Evolutionary conservation across 1,284 basidiomycete genomes (phyloP).

Genomic region (Sporisorium graminicola): DNA sequence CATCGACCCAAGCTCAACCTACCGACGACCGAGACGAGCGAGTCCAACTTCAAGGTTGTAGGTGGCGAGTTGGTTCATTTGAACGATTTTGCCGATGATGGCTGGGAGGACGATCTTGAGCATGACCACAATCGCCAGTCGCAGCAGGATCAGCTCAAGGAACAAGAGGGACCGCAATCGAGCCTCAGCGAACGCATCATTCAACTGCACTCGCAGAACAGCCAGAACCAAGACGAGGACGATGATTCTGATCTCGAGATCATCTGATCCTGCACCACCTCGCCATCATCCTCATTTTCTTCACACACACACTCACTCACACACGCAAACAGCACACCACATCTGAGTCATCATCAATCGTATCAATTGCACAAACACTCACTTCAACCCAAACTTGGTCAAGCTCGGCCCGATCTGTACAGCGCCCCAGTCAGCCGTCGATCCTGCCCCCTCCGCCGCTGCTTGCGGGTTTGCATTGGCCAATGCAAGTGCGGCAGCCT

Average conservation of each 20-base stretch:
- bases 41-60: slow-evolving; percentile 22
- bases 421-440: slow-evolving; percentile 57
- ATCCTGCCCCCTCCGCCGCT: slow-evolving; percentile 36
- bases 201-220: slow-evolving; percentile 7
- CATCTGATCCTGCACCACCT: slow-evolving; percentile 12
- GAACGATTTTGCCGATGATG: slow-evolving; percentile 28
- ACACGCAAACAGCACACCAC: neutral
- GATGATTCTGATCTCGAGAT: slow-evolving; percentile 42
- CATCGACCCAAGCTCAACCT: slow-evolving; percentile 41
- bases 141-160: neutral
- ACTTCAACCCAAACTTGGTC: slow-evolving; percentile 51
- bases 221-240: slow-evolving; percentile 1
- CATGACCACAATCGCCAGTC: neutral
- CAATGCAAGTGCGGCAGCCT: slow-evolving; percentile 42
- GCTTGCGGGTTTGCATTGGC: slow-evolving; percentile 31
- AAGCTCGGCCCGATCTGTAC: slow-evolving; percentile 53
- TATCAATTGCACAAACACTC: neutral
- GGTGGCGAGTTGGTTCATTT: slow-evolving; percentile 36
- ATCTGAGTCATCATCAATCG: neutral
- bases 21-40: slow-evolving; percentile 7
- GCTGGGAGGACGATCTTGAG: slow-evolving; percentile 33
- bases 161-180: neutral
- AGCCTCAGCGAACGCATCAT: slow-evolving; percentile 10
- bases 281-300: neutral
- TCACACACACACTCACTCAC: too few relatives aligned